A percentile compares a stretch with the other conserved stretches of the same genome.
These are phyloP conservation scores for Bruguiera parviflora DNA, from an alignment of 345 rosid genomes.

Conservation along the genomic window DNA sequence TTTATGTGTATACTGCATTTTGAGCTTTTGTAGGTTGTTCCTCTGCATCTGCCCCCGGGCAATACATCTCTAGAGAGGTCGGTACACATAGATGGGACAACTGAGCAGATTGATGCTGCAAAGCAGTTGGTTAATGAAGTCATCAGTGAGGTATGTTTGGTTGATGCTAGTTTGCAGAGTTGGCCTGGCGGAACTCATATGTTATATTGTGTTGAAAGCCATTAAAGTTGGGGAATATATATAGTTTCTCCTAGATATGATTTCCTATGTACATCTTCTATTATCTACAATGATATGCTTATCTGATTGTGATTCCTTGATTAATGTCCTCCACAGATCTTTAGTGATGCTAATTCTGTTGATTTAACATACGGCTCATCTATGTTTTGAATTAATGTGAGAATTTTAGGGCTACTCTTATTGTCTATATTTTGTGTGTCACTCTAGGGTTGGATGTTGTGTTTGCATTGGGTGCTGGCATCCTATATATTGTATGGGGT, in stretches of 20 bases:
- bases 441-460: too few species aligned
- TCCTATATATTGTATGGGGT: too few species aligned
- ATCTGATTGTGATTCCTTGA: neutral
- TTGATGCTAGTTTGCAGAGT: conserved; percentile 28
- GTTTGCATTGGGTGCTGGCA: too few species aligned
- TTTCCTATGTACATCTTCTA: neutral
- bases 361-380: too few species aligned
- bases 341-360: neutral
- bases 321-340: too few species aligned
- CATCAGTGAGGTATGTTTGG: conserved; percentile 84
- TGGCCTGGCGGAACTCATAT: conserved; percentile 5
- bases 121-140: conserved; percentile 89
- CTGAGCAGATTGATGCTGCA: conserved; percentile 85
- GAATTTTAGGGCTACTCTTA: neutral
- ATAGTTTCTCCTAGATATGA: too few species aligned
- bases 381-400: too few species aligned
- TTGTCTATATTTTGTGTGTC: too few species aligned
- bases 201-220: neutral
- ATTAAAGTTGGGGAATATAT: neutral
- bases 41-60: conserved; percentile 95
- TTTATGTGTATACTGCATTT: neutral
- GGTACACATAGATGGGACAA: conserved; percentile 86
- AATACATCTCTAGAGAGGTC: conserved; percentile 74
- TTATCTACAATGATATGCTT: neutral
- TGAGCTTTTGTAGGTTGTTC: conserved; percentile 64